Conservation (phyloP, 2,329 filamentous ascomycete species). For the Apiospora sp. region DNA sequence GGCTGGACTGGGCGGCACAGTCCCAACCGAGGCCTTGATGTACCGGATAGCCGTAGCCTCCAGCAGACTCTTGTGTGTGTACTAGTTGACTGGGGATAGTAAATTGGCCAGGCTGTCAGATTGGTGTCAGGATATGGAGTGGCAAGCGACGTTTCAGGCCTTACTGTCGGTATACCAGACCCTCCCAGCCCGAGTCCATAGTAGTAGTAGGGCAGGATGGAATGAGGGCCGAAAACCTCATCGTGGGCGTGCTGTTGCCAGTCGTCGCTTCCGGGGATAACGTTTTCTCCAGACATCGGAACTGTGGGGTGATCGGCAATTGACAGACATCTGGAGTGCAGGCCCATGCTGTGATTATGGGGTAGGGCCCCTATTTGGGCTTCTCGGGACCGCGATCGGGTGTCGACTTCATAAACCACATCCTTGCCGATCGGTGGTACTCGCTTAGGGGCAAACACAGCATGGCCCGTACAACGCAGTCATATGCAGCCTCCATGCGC, state of each 20-base stretch:
- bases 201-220: not conserved
- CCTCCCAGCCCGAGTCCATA: not conserved
- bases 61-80: not conserved
- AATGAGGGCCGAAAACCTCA: not conserved
- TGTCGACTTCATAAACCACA: not conserved
- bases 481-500: not conserved
- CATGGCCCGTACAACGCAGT: not conserved
- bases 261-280: not conserved
- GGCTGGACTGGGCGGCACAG: not conserved
- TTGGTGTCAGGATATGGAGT: not conserved
- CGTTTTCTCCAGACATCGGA: conserved; percentile 1
- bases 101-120: not conserved
- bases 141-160: not conserved
- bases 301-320: not conserved
- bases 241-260: not conserved
- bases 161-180: not conserved
- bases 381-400: conserved; percentile 1
- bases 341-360: not conserved
- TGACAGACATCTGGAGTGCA: not conserved
- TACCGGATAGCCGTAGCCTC: not conserved
- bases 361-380: conserved; percentile 4
- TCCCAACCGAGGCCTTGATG: not conserved
- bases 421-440: not conserved
- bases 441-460: not conserved
- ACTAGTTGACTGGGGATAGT: not conserved